Conservation (phyloP, 106 monocot species). For the Acanthochlamys bracteata region DNA sequence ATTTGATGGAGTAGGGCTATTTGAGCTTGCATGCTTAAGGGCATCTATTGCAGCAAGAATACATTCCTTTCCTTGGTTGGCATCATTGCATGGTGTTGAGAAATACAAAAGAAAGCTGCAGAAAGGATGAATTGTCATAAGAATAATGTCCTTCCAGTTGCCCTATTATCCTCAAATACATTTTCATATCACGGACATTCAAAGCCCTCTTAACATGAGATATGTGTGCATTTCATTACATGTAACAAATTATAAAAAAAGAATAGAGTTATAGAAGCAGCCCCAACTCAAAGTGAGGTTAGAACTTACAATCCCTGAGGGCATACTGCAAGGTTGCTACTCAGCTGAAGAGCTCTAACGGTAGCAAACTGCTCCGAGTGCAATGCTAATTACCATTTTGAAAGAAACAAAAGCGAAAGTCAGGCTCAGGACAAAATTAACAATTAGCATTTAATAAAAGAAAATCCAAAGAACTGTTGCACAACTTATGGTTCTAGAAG, state of each 20-base stretch:
- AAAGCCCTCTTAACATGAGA: too few species aligned
- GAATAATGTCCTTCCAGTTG: too few species aligned
- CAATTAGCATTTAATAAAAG: conserved; percentile 7
- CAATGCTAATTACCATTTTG: conserved; percentile 34
- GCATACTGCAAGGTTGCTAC: conserved; percentile 68
- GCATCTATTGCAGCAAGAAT: conserved; percentile 56
- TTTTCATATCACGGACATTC: too few species aligned
- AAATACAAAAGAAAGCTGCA: conserved; percentile 64
- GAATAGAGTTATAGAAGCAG: too few species aligned
- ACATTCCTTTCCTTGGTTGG: conserved; percentile 46
- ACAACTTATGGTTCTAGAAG: too few species aligned
- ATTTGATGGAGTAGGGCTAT: conserved; percentile 7
- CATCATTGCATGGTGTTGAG: conserved; percentile 64
- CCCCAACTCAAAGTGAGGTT: not conserved
- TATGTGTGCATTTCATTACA: too few species aligned
- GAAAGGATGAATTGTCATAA: not conserved
- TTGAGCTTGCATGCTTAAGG: conserved; percentile 25
- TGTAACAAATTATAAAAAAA: too few species aligned
- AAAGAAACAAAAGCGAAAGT: not conserved
- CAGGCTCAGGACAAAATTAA: not conserved
- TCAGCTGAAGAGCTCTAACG: conserved; percentile 67
- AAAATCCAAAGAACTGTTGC: too few species aligned
- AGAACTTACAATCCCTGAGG: conserved; percentile 65
- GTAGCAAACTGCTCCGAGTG: conserved; percentile 41
- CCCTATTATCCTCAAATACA: too few species aligned